Conservation (phyloP, 2,329 filamentous ascomycete genomes). For the Colletotrichum tanaceti region DNA sequence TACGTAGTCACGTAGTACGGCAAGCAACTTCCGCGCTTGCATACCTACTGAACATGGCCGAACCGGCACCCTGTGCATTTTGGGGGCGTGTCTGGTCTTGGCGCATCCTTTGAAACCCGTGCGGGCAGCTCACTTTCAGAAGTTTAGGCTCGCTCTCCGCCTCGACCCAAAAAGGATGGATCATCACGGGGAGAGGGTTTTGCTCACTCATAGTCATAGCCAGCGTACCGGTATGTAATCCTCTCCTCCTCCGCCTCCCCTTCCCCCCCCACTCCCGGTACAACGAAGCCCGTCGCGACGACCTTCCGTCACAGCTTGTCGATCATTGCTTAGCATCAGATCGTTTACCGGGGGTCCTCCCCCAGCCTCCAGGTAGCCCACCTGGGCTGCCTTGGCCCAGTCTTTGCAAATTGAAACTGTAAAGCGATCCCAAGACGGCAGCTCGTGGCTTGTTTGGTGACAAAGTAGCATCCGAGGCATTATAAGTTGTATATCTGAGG, state of each 20-base stretch:
- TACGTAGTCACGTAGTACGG: too few relatives aligned
- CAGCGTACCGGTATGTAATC: too few relatives aligned
- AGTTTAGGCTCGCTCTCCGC: background rate
- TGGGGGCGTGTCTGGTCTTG: constrained; percentile 16
- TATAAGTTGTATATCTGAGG: constrained; percentile 12
- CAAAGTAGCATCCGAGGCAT: constrained; percentile 6
- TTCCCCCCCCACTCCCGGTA: too few relatives aligned
- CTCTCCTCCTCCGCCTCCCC: too few relatives aligned
- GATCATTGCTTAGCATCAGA: constrained; percentile 38
- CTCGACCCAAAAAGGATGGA: background rate
- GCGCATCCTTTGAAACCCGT: too few relatives aligned
- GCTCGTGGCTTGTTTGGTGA: constrained; percentile 7
- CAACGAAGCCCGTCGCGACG: constrained; percentile 22
- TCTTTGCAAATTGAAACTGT: constrained; percentile 35
- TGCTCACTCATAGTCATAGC: too few relatives aligned
- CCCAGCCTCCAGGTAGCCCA: constrained; percentile 2
- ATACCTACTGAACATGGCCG: too few relatives aligned
- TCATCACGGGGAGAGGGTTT: too few relatives aligned
- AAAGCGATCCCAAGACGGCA: constrained; percentile 23
- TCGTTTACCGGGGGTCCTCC: constrained; percentile 3
- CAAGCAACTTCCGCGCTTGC: too few relatives aligned
- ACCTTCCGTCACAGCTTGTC: constrained; percentile 29
- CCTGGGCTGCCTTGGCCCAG: background rate
- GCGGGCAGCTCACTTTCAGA: constrained; percentile 4
- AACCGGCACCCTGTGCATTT: too few relatives aligned